These are phyloP conservation scores for Colletotrichum truncatum DNA, from an alignment of 2,329 filamentous ascomycete species.

Conservation along the genomic window DNA sequence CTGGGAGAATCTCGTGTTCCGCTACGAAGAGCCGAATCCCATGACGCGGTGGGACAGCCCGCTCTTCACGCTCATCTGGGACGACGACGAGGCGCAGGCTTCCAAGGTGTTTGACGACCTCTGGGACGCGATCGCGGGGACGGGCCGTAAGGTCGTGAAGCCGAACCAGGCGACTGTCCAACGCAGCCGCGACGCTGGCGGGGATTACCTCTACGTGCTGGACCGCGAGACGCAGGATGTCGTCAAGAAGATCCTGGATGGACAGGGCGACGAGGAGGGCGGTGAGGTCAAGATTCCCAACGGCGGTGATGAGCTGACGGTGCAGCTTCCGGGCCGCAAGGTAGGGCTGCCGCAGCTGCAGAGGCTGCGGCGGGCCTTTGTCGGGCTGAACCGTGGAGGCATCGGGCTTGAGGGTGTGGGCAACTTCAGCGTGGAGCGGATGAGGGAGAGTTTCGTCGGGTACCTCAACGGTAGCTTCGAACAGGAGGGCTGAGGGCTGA, in stretches of 20 bases:
- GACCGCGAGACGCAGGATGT: conserved; percentile 83
- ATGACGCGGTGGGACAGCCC: conserved; percentile 89
- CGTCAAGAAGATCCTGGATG: conserved; percentile 74
- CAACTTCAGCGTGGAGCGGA: conserved; percentile 61
- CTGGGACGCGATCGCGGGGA: conserved; percentile 78
- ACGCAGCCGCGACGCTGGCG: conserved; percentile 67
- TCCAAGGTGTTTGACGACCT: conserved; percentile 68
- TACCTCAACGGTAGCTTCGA: conserved; percentile 75
- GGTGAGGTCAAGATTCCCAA: conserved; percentile 62
- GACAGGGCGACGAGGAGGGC: conserved; percentile 73
- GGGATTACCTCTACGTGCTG: conserved; percentile 82
- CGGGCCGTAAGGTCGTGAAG: conserved; percentile 68
- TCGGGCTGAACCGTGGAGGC: conserved; percentile 77
- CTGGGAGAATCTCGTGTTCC: conserved; percentile 82
- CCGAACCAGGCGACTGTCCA: conserved; percentile 81
- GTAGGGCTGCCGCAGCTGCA: conserved; percentile 80
- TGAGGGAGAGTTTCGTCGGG: conserved; percentile 71
- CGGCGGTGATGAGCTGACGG: conserved; percentile 51
- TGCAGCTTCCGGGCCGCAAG: conserved; percentile 73
- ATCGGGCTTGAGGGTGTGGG: conserved; percentile 67
- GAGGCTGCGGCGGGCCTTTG: conserved; percentile 79
- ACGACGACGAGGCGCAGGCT: conserved; percentile 73
- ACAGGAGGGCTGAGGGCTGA: conserved; percentile 56
- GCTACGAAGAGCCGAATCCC: conserved; percentile 87
- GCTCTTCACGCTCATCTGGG: conserved; percentile 80